A percentile compares a stretch with the other conserved stretches of the same genome.
phyloP scores from a whole-genome alignment of 2,329 filamentous ascomycete genomes.

The Scopulariopsis brevicaulis region DNA sequence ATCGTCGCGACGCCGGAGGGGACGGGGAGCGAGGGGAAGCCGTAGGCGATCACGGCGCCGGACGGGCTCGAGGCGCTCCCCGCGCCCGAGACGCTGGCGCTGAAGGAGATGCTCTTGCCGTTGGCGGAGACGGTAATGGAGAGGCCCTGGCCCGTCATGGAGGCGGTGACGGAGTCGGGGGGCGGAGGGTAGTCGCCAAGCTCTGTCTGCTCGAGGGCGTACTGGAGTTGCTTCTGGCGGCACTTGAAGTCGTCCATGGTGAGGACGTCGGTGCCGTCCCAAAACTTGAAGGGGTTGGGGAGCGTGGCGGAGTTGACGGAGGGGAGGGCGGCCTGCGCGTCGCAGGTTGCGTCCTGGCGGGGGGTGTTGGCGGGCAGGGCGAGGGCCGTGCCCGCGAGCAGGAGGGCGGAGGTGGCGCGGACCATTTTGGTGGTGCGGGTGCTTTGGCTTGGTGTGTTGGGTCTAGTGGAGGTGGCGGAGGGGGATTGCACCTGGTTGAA shows the following conservation, averaged over 20 bases:
- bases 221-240: conserved; percentile 33
- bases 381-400: conserved; percentile 21
- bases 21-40: conserved; percentile 40
- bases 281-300: conserved; percentile 35
- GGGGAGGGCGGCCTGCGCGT: conserved; percentile 17
- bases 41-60: conserved; percentile 46
- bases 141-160: conserved; percentile 26
- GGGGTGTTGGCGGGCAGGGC: conserved; percentile 21
- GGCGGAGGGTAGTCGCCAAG: conserved; percentile 33
- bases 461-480: background rate
- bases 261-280: conserved; percentile 28
- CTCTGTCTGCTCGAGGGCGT: conserved; percentile 37
- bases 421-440: conserved; percentile 1
- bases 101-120: conserved; percentile 27
- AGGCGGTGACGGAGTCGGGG: conserved; percentile 32
- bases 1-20: conserved; percentile 43
- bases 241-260: conserved; percentile 35
- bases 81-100: conserved; percentile 19
- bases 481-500: background rate
- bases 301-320: conserved; percentile 25
- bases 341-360: conserved; percentile 16
- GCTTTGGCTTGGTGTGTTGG: background rate
- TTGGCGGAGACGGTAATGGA: conserved; percentile 24
- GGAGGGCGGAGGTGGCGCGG: conserved; percentile 1
- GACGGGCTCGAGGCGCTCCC: conserved; percentile 11